phyloP scores from a whole-genome alignment of 2,329 filamentous ascomycete species.

The Ascochyta lentis region DNA sequence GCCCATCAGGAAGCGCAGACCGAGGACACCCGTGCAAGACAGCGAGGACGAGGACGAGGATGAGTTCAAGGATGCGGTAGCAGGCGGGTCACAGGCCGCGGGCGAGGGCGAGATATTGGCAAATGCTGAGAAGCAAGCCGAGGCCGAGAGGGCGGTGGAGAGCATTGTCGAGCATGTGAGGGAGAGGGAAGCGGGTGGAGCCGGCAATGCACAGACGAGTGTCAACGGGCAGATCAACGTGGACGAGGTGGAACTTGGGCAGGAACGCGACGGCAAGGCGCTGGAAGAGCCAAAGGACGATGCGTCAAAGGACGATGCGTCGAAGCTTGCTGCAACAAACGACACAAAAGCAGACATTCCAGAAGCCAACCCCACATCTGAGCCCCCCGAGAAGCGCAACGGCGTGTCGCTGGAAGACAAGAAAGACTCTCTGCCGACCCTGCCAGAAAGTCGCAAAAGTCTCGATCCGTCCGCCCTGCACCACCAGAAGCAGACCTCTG shows the following conservation, averaged over 20 bases:
- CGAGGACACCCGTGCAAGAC: constrained; percentile 37
- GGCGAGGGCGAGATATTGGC: constrained; percentile 9
- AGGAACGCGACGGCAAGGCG: not conserved
- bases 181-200: constrained; percentile 16
- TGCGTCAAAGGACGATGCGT: not conserved
- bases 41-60: constrained; percentile 39
- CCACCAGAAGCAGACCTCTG: constrained; percentile 17
- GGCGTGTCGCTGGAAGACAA: not conserved
- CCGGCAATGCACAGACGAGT: constrained; percentile 4
- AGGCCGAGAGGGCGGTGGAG: constrained; percentile 34
- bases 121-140: constrained; percentile 1
- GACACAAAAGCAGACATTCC: constrained; percentile 17
- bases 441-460: constrained; percentile 19
- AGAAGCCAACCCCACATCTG: not conserved
- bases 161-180: constrained; percentile 20
- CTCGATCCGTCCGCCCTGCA: constrained; percentile 12
- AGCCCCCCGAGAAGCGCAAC: constrained; percentile 2
- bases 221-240: constrained; percentile 6
- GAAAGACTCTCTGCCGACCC: constrained; percentile 5
- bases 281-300: constrained; percentile 5
- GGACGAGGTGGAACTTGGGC: constrained; percentile 13
- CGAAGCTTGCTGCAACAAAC: not conserved
- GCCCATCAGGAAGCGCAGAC: constrained; percentile 62
- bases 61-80: constrained; percentile 39
- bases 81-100: not conserved